phyloP scores from a whole-genome alignment of 169 alveolate species.

The Eimeria acervulina region DNA sequence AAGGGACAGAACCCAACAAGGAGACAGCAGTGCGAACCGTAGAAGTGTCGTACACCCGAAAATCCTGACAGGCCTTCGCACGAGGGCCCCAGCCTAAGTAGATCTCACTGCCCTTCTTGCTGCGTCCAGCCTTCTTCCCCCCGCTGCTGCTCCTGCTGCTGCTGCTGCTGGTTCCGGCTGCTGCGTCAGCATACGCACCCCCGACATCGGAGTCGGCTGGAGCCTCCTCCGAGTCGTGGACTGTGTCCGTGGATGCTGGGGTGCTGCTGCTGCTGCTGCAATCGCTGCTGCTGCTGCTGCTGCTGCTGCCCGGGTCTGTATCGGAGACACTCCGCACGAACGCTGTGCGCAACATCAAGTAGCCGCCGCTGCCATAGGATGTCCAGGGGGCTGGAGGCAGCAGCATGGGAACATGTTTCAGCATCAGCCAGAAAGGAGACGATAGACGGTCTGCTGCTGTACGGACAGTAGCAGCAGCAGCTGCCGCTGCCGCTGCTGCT shows the following conservation, averaged over 20 bases:
- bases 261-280: neutral
- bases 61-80: conserved; percentile 54
- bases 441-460: conserved; percentile 60
- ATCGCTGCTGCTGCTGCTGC: neutral
- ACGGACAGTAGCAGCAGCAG: conserved; percentile 62
- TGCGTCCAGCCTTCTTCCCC: conserved; percentile 32
- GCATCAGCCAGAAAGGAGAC: conserved; percentile 76
- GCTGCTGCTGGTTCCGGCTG: conserved; percentile 10
- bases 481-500: conserved; percentile 56
- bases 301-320: conserved; percentile 50
- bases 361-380: conserved; percentile 62
- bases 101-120: conserved; percentile 41
- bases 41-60: conserved; percentile 57
- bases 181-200: neutral
- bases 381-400: conserved; percentile 79
- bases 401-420: conserved; percentile 78
- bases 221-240: neutral
- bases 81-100: conserved; percentile 81
- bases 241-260: neutral
- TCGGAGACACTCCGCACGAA: conserved; percentile 75
- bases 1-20: conserved; percentile 77
- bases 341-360: conserved; percentile 79
- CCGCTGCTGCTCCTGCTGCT: conserved; percentile 51
- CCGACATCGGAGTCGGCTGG: neutral
- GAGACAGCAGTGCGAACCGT: conserved; percentile 57